phyloP scores from a whole-genome alignment of 164 flowering plant species.

The Umbellularia californica region DNA sequence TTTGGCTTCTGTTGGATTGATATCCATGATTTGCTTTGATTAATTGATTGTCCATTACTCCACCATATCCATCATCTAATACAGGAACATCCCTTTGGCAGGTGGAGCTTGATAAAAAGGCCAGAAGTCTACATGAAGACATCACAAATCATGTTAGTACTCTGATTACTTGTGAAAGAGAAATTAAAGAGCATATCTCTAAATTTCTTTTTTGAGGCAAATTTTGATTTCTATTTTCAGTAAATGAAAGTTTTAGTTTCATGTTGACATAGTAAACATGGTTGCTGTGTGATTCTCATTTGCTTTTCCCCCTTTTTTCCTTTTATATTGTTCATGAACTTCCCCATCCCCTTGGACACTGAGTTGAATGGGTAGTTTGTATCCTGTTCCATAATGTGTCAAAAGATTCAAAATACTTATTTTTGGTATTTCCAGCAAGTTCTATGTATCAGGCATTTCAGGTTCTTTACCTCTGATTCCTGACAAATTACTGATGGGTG shows the following conservation, averaged over 20 bases:
- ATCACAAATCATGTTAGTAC: constrained; percentile 50
- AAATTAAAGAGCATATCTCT: background rate
- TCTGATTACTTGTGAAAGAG: background rate
- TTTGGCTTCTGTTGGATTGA: background rate
- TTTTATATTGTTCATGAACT: background rate
- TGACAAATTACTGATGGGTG: background rate
- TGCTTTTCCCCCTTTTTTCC: constrained; percentile 1
- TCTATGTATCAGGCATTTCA: too few species aligned
- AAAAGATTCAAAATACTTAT: too few species aligned
- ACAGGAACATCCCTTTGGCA: constrained; percentile 13
- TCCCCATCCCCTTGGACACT: background rate
- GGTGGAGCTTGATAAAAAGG: constrained; percentile 56
- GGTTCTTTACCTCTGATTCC: background rate
- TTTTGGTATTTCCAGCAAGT: too few species aligned
- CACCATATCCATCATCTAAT: background rate
- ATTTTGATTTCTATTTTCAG: background rate
- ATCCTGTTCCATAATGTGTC: background rate
- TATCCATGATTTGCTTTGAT: background rate
- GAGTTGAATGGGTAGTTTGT: background rate
- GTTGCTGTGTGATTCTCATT: background rate
- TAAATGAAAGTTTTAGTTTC: too few species aligned
- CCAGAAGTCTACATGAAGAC: constrained; percentile 43
- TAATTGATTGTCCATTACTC: background rate
- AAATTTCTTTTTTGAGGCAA: background rate
- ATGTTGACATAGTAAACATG: background rate